These are phyloP conservation scores for Amaranthus hypochondriacus DNA, from an alignment of 148 eudicot genomes.

Conservation along the genomic window DNA sequence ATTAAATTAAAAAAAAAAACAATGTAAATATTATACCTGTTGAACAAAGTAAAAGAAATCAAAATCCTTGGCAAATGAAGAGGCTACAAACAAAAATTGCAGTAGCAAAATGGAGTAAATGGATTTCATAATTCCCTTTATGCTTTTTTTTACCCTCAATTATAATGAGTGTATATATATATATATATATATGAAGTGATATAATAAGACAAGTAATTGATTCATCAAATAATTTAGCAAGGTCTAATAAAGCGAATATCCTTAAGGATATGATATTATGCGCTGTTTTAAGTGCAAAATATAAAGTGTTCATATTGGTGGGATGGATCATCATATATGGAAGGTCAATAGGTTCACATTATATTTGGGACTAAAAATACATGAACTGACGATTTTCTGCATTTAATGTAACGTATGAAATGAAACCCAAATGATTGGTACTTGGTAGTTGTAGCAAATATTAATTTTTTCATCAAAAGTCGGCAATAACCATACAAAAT, in stretches of 20 bases:
- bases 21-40: conserved; percentile 32
- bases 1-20: neutral
- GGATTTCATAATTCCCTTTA: neutral
- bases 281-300: neutral
- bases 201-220: neutral
- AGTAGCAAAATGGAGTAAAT: conserved; percentile 27
- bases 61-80: conserved; percentile 34
- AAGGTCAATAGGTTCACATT: conserved; percentile 1
- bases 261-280: too few species aligned
- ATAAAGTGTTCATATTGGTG: neutral
- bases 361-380: neutral
- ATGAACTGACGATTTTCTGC: neutral
- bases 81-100: conserved; percentile 22
- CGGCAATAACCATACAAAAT: too few species aligned
- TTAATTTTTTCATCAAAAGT: too few species aligned
- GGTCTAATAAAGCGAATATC: neutral
- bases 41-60: conserved; percentile 70
- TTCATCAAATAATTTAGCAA: too few species aligned
- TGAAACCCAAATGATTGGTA: neutral
- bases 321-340: too few species aligned
- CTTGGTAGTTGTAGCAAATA: too few species aligned
- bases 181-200: neutral
- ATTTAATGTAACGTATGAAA: neutral
- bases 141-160: neutral
- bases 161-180: neutral